Evolutionary conservation across 108 stramenopile genomes (phyloP).

Genomic region (Skeletonema marinoi): DNA sequence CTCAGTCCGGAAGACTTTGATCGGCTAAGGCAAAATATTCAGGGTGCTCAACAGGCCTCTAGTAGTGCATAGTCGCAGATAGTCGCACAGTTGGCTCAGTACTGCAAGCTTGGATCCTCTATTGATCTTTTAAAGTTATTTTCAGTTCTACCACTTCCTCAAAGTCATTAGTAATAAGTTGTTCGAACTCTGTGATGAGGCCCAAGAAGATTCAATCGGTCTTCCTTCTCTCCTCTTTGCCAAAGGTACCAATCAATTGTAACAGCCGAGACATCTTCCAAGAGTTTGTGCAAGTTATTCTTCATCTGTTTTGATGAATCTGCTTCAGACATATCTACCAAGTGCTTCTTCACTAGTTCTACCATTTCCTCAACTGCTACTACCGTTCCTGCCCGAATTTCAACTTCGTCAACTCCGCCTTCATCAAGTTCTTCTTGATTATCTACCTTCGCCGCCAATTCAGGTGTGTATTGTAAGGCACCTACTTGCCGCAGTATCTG

Average conservation of each 20-base stretch:
- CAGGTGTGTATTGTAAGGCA: constrained; percentile 69
- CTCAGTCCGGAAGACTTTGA: constrained; percentile 67
- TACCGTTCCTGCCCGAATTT: constrained; percentile 89
- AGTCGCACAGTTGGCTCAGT: not conserved
- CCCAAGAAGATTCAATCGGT: constrained; percentile 57
- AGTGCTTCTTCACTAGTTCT: constrained; percentile 39
- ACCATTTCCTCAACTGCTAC: constrained; percentile 86
- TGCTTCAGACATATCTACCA: constrained; percentile 6
- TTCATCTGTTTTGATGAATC: constrained; percentile 1
- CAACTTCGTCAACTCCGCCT: constrained; percentile 75
- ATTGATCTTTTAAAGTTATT: no score
- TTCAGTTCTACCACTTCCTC: not conserved
- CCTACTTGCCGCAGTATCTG: constrained; percentile 80
- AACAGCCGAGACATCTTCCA: constrained; percentile 69
- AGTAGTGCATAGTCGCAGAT: not conserved
- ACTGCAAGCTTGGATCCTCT: no score
- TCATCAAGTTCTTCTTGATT: constrained; percentile 46
- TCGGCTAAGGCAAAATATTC: constrained; percentile 46
- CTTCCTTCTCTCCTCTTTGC: constrained; percentile 80
- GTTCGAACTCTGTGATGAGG: constrained; percentile 82
- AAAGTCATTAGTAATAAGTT: constrained; percentile 71
- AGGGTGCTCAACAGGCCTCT: constrained; percentile 34
- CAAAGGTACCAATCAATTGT: constrained; percentile 90
- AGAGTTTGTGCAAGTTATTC: constrained; percentile 10
- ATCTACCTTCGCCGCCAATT: constrained; percentile 64